Evolutionary conservation across 345 rosid genomes (phyloP).

Genomic region (Toxicodendron radicans): DNA sequence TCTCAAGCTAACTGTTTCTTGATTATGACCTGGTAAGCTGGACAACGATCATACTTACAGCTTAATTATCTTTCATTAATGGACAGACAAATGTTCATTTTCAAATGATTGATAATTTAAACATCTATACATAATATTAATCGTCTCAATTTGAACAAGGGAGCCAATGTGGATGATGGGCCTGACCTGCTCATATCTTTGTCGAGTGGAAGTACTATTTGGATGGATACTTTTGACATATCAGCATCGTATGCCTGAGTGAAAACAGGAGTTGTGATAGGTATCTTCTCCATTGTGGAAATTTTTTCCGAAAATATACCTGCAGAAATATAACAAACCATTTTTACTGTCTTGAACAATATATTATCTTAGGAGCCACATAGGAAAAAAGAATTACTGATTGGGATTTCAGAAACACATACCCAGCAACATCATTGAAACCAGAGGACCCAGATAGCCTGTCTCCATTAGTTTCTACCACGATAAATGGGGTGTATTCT

Average conservation of each 20-base stretch:
- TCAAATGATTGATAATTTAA: neutral
- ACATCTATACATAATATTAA: neutral
- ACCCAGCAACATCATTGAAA: slow-evolving; percentile 78
- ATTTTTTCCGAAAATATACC: no score
- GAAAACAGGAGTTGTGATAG: slow-evolving; percentile 79
- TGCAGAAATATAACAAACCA: no score
- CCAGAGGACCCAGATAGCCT: slow-evolving; percentile 72
- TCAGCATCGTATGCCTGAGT: slow-evolving; percentile 61
- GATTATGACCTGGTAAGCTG: no score
- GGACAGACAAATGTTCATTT: no score
- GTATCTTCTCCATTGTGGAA: slow-evolving; percentile 56
- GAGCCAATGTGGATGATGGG: neutral
- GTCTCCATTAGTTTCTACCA: slow-evolving; percentile 81
- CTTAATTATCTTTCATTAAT: no score
- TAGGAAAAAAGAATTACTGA: no score
- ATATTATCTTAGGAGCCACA: no score
- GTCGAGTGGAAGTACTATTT: slow-evolving; percentile 72
- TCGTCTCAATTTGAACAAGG: neutral
- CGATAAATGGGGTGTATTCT: slow-evolving; percentile 58
- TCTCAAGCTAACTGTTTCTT: slow-evolving; percentile 66
- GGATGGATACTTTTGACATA: slow-evolving; percentile 61
- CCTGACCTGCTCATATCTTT: slow-evolving; percentile 66
- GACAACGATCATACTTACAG: no score
- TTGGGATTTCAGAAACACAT: neutral
- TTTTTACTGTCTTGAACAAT: no score